Evolutionary conservation across 2,329 filamentous ascomycete genomes (phyloP).

Genomic region (Colletotrichum godetiae): DNA sequence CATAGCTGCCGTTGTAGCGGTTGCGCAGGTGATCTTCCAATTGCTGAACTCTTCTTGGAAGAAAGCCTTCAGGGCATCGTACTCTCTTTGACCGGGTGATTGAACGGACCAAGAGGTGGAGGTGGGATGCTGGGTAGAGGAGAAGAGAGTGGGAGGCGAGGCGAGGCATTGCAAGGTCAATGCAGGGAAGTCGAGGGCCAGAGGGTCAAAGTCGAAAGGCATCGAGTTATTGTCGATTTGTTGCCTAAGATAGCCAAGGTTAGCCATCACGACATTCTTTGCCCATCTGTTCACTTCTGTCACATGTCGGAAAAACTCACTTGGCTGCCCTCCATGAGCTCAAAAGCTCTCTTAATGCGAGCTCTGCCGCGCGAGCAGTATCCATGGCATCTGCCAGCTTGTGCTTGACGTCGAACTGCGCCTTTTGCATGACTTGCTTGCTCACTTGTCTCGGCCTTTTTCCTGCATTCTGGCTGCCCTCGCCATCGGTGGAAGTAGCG

Average conservation of each 20-base stretch:
- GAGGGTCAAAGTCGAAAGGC: conserved; percentile 85
- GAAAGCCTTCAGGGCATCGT: conserved; percentile 74
- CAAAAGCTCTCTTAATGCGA: conserved; percentile 86
- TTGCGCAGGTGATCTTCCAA: conserved; percentile 68
- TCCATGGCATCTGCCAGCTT: conserved; percentile 78
- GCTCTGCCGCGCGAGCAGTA: conserved; percentile 83
- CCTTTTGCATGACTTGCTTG: conserved; percentile 66
- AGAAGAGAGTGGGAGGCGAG: conserved; percentile 84
- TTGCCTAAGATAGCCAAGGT: conserved; percentile 51
- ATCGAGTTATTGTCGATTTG: conserved; percentile 65
- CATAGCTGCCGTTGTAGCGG: conserved; percentile 58
- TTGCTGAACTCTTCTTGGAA: conserved; percentile 75
- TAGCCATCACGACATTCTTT: conserved; percentile 8
- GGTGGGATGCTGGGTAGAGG: conserved; percentile 81
- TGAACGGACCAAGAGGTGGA: conserved; percentile 84
- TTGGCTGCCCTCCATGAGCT: conserved; percentile 85
- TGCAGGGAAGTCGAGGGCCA: conserved; percentile 86
- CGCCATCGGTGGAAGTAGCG: conserved; percentile 37
- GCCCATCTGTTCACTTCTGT: background rate
- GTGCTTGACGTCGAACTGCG: conserved; percentile 72
- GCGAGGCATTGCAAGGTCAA: conserved; percentile 85
- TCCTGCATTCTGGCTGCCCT: conserved; percentile 46
- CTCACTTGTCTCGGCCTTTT: conserved; percentile 57
- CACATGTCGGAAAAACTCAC: conserved; percentile 59
- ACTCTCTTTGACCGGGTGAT: conserved; percentile 79